These are phyloP conservation scores for Akebia trifoliata DNA, from an alignment of 164 flowering plant species.

Conservation along the genomic window DNA sequence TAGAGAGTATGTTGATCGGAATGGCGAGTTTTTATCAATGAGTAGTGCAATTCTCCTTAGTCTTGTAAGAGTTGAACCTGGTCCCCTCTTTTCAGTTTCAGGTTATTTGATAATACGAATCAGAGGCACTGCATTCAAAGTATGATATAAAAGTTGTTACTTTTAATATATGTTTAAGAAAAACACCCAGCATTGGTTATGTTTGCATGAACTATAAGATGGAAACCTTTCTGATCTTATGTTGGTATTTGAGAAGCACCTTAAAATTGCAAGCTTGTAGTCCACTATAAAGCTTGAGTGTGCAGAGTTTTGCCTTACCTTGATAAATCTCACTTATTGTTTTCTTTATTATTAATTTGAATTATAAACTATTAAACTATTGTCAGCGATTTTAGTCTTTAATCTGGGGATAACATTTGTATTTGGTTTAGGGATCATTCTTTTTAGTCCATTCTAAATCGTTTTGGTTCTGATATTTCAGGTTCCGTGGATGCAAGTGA, in stretches of 20 bases:
- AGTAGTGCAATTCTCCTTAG: conserved; percentile 69
- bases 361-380: too few relatives aligned
- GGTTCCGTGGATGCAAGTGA: conserved; percentile 97
- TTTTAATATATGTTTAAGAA: too few relatives aligned
- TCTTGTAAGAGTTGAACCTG: conserved; percentile 41
- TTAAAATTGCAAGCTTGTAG: background rate
- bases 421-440: background rate
- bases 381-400: too few relatives aligned
- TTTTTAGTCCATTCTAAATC: background rate
- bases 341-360: too few relatives aligned
- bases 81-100: background rate
- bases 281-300: too few relatives aligned
- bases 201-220: background rate
- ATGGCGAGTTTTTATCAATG: conserved; percentile 58
- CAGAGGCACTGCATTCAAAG: background rate
- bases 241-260: background rate
- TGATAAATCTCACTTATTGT: too few relatives aligned
- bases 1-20: conserved; percentile 59
- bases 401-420: background rate
- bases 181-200: too few relatives aligned
- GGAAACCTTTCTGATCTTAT: background rate
- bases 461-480: conserved; percentile 17
- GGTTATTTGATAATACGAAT: background rate
- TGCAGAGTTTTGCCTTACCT: too few relatives aligned
- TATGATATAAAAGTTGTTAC: background rate